Evolutionary conservation across 805 yeast species (phyloP).

Genomic region (Saturnispora halmiae): DNA sequence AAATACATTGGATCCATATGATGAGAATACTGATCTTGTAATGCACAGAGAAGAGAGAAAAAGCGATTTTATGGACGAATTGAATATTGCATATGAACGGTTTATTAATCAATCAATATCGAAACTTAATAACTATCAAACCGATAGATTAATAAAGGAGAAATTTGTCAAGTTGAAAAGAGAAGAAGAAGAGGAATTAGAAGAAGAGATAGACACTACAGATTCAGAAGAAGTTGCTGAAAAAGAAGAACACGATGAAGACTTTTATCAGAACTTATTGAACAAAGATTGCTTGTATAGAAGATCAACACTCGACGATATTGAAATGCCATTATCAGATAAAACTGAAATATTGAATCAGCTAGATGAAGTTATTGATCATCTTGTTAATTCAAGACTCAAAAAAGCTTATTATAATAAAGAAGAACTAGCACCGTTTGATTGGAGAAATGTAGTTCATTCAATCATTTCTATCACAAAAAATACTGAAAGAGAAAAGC

Average conservation of each 20-base stretch:
- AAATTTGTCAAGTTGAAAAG: background rate
- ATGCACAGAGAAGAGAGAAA: background rate
- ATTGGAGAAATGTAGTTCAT: constrained; percentile 3
- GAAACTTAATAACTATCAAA: background rate
- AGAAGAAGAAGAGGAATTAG: background rate
- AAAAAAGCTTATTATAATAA: background rate
- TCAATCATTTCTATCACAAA: background rate
- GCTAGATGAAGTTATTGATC: constrained; percentile 3
- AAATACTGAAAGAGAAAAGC: too few relatives aligned
- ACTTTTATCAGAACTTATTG: background rate
- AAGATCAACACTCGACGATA: constrained; percentile 5
- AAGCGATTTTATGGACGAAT: background rate
- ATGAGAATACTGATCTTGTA: background rate
- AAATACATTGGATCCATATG: background rate
- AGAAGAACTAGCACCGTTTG: background rate
- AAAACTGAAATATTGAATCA: background rate
- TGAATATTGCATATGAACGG: background rate
- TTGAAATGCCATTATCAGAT: background rate
- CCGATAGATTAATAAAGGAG: background rate
- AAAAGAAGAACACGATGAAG: background rate
- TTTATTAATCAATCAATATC: background rate
- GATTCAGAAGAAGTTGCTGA: background rate
- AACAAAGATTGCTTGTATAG: background rate
- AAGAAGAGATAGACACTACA: background rate
- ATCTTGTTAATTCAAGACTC: background rate